Base-by-base conservation (phyloP, 352 stramenopile species). In the Vaucheria bursata region DNA sequence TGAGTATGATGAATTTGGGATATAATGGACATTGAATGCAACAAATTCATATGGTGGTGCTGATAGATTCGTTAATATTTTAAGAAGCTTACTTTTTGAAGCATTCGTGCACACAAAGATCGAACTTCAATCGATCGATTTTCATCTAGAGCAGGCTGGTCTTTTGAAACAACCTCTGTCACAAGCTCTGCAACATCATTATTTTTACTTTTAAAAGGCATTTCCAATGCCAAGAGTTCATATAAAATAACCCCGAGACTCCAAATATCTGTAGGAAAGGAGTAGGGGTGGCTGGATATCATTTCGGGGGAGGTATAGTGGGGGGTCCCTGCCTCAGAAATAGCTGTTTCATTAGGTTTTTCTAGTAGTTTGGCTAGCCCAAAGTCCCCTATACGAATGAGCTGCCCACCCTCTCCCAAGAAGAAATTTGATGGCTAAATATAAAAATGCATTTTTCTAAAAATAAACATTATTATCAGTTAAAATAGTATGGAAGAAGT, bases 271-370 rank as follows among this genome's bases (percentile, higher is more conserved):
- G 87, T 93, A 35, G 89, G 85, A 75, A 92, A 91, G 59, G 89
- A 91, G 85, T 97, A 97, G 7, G 90, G 89, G 49, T 92, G 90
- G 84, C 87, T 91, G 84, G 93, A 86, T 75, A 90, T 95, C 33
- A 96, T 89, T 79, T 96, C 91, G 5, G 91, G 91, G 65, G 89
- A 93, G 89, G 96, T 94, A 78, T 95, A 96, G 83, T 95, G 94
- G 0, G 91, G 91, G 18, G 91, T 96, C 29, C 91, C 91, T 33
- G 95, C 90, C 29, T 93, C 78, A 40, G 90, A 5, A 33, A 33
- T 32, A 5, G 5, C 59, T 29, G 5, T 5, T n/a, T 69, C 59
- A 33, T 69, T 5, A 5, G 5, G 29, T 18, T 25, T 25, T 25
- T 12, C 25, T 12, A 89, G 39, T n/a, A 89, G 77, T 75, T 89